A percentile compares a stretch with the other conserved stretches of the same genome.
Evolutionary conservation across 768 basidiomycete genomes (phyloP).

Genomic region (Leccinum disarticulatum): DNA sequence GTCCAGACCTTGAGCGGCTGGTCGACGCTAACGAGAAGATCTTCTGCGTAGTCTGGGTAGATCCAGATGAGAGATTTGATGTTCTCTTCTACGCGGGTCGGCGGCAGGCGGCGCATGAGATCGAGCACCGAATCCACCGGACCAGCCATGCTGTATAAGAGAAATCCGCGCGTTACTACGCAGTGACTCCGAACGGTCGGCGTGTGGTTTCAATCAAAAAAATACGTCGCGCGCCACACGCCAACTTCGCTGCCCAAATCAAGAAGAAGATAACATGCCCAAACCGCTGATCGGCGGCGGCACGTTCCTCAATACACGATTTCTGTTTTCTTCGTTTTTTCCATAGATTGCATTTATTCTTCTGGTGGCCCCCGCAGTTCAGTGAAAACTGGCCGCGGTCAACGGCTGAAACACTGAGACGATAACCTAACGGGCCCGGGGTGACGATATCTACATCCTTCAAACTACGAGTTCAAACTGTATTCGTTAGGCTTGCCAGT

Average conservation of each 20-base stretch:
- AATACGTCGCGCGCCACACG: not conserved
- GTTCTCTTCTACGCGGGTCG: slow-evolving; percentile 84
- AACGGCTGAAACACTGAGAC: no score
- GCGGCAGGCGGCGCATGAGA: slow-evolving; percentile 94
- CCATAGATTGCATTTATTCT: no score
- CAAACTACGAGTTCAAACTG: not conserved
- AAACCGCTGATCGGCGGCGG: no score
- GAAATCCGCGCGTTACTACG: slow-evolving; percentile 1
- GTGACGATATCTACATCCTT: not conserved
- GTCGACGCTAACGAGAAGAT: slow-evolving; percentile 92
- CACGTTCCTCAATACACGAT: no score
- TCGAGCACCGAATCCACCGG: slow-evolving; percentile 92
- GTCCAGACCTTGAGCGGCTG: slow-evolving; percentile 82
- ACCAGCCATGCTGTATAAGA: slow-evolving; percentile 54
- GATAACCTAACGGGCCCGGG: no score
- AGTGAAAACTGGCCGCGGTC: no score
- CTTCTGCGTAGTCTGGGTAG: slow-evolving; percentile 92
- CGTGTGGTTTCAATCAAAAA: not conserved
- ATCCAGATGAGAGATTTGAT: slow-evolving; percentile 77
- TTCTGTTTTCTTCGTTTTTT: no score
- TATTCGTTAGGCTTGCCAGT: no score
- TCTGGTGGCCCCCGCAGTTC: not conserved
- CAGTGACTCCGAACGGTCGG: not conserved
- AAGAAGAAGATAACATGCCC: not conserved
- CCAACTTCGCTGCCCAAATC: not conserved